These are phyloP conservation scores for Hemerocallis citrina DNA, from an alignment of 106 monocot genomes.

Conservation along the genomic window DNA sequence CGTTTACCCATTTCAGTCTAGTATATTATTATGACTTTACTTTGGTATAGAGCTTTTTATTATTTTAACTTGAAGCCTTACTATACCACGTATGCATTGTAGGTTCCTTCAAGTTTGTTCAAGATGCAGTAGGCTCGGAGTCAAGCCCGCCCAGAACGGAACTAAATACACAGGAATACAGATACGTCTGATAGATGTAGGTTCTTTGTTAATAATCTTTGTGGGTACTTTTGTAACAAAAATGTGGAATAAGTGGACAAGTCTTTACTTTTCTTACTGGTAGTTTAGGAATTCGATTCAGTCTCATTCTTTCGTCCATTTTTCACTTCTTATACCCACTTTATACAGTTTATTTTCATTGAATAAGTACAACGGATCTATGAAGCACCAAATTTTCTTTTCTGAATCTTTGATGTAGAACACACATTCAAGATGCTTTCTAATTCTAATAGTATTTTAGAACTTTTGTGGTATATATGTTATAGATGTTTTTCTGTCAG, in stretches of 20 bases:
- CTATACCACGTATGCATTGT: background rate
- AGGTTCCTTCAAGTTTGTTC: slow-evolving; percentile 32
- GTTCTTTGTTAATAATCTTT: background rate
- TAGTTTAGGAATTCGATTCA: background rate
- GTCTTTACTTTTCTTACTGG: too few species aligned
- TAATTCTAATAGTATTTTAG: too few species aligned
- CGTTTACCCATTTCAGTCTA: background rate
- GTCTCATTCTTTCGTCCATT: background rate
- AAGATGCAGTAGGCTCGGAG: slow-evolving; percentile 4
- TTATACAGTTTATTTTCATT: background rate
- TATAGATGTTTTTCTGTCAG: background rate
- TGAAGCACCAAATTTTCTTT: too few species aligned
- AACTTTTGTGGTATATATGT: too few species aligned
- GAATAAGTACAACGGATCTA: too few species aligned
- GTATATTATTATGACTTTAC: background rate
- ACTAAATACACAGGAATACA: slow-evolving; percentile 1
- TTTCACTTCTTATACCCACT: background rate
- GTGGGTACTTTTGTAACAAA: background rate
- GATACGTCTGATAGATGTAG: background rate
- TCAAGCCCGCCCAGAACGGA: background rate
- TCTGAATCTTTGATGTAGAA: too few species aligned
- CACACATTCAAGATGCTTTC: too few species aligned
- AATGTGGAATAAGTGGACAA: too few species aligned
- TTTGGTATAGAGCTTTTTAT: background rate
- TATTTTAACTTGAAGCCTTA: background rate